Percentiles rank a stretch among this genome's conserved stretches.
Conservation (phyloP, 192 early-diverging fungal genomes). For the Diversispora epigaea region DNA sequence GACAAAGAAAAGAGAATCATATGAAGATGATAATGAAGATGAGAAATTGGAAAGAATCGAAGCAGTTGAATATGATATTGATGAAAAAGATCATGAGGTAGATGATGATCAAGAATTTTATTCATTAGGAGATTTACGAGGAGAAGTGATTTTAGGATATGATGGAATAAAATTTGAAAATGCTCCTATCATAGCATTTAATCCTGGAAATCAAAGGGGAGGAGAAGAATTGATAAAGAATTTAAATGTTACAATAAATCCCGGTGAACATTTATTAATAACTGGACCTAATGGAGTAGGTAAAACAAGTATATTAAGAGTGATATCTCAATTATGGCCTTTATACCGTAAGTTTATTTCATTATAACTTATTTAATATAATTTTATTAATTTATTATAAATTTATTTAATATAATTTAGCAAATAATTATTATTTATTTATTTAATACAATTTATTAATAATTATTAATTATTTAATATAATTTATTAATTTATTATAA, state of each 20-base stretch:
- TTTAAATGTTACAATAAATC: conserved; percentile 73
- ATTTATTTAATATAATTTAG: no score
- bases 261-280: conserved; percentile 89
- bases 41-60: no score
- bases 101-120: conserved; percentile 37
- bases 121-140: conserved; percentile 55
- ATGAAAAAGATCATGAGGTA: no score
- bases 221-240: conserved; percentile 85
- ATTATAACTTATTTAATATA: neutral
- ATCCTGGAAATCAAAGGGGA: conserved; percentile 50
- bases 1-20: no score
- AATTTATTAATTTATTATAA: no score
- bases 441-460: no score
- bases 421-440: no score
- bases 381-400: no score
- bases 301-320: conserved; percentile 90
- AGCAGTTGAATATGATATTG: no score
- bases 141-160: conserved; percentile 54
- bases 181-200: conserved; percentile 89
- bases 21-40: no score
- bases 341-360: conserved; percentile 59
- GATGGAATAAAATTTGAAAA: conserved; percentile 80
- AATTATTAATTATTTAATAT: no score
- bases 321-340: conserved; percentile 94
- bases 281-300: conserved; percentile 95